These are phyloP conservation scores for Colletotrichum sp. DNA, from an alignment of 2,329 filamentous ascomycete genomes.

Conservation along the genomic window DNA sequence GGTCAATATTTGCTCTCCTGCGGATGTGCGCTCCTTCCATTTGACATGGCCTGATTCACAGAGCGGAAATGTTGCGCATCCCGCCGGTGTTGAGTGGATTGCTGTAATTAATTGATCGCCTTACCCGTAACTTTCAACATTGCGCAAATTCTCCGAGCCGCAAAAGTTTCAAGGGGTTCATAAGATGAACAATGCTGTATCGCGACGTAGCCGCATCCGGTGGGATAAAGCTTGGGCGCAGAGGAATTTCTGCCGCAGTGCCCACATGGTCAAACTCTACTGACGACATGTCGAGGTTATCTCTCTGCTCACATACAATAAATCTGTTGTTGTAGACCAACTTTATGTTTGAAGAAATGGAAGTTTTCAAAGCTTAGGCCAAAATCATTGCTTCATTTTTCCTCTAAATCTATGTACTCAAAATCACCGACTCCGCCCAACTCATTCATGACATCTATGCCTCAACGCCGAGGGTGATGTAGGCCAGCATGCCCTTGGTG, in stretches of 20 bases:
- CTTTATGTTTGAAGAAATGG: not conserved
- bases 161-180: not conserved
- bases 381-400: not conserved
- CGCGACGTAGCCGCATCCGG: not conserved
- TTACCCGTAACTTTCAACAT: not conserved
- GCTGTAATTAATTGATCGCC: not conserved
- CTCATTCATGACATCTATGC: not conserved
- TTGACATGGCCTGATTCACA: not conserved
- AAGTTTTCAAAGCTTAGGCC: not conserved
- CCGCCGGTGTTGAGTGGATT: not conserved
- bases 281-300: not conserved
- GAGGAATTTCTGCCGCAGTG: not conserved
- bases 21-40: not conserved
- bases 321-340: not conserved
- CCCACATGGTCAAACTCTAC: not conserved
- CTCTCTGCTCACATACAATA: not conserved
- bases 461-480: conserved; percentile 10
- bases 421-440: not conserved
- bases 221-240: not conserved
- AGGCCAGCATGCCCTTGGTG: conserved; percentile 12
- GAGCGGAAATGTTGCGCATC: not conserved
- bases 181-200: not conserved
- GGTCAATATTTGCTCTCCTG: not conserved
- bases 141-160: not conserved
- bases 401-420: not conserved